A percentile compares a stretch with the other conserved stretches of the same genome.
phyloP scores from a whole-genome alignment of 2,329 filamentous ascomycete species.

The Fusarium sp. region DNA sequence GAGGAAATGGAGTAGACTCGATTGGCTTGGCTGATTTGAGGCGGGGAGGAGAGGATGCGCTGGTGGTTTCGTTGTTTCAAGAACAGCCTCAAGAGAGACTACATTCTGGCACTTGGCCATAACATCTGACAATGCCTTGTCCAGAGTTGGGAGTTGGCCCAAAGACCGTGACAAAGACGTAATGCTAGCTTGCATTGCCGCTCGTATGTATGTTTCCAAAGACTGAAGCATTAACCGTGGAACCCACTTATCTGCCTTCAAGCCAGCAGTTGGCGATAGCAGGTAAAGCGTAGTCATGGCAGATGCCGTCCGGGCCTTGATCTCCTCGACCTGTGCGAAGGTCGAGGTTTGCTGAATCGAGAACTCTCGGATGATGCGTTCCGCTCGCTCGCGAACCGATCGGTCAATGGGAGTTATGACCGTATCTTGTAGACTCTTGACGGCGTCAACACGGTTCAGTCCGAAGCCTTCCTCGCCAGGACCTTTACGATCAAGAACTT shows the following conservation, averaged over 20 bases:
- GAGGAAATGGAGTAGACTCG: slow-evolving; percentile 75
- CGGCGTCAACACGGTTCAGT: slow-evolving; percentile 77
- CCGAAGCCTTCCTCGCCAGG: slow-evolving; percentile 81
- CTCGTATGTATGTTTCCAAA: slow-evolving; percentile 84
- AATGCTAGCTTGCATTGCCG: slow-evolving; percentile 81
- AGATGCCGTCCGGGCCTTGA: slow-evolving; percentile 76
- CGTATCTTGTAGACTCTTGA: slow-evolving; percentile 76
- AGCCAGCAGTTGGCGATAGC: slow-evolving; percentile 73
- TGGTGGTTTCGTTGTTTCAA: slow-evolving; percentile 75
- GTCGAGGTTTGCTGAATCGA: slow-evolving; percentile 70
- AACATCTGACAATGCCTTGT: slow-evolving; percentile 84
- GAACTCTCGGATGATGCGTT: slow-evolving; percentile 86
- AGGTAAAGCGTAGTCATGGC: slow-evolving; percentile 83
- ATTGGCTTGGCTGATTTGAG: slow-evolving; percentile 49
- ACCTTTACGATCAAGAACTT: slow-evolving; percentile 74
- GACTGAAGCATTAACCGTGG: slow-evolving; percentile 80
- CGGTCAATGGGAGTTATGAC: slow-evolving; percentile 79
- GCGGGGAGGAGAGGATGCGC: slow-evolving; percentile 71
- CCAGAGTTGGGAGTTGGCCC: slow-evolving; percentile 81
- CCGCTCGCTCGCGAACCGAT: slow-evolving; percentile 76
- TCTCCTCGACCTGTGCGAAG: slow-evolving; percentile 77
- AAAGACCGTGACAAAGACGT: slow-evolving; percentile 80
- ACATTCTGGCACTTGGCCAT: slow-evolving; percentile 89
- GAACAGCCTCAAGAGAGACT: slow-evolving; percentile 83
- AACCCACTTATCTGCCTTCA: slow-evolving; percentile 65